Base-by-base conservation (phyloP, 345 rosid species). In the Cochlearia excelsa region DNA sequence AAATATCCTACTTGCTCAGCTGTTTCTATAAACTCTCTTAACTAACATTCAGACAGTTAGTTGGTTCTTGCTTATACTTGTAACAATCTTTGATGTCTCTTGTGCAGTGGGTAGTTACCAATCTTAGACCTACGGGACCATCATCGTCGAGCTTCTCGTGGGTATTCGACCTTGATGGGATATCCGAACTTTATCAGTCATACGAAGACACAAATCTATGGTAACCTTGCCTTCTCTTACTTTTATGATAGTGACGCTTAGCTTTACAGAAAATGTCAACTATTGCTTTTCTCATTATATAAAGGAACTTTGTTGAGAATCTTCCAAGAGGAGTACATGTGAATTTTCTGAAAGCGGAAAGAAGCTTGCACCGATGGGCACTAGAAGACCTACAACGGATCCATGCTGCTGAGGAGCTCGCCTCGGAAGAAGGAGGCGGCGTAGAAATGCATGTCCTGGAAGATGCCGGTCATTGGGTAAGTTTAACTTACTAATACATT, bases 281-380 rank as follows among this genome's bases (percentile, higher is more conserved):
- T 16, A 16, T 16, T 16, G 23, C 23, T 16, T 16, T 16, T 16
- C 23, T 16, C 23, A 16, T 16, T 16, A 16, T 16, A 16, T 16
- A 16, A 43, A 91, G 98, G 98, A 80, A 78, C 76, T 73, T 91
- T 46, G 95, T 88, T 70, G 96, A 91, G 62, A 85, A 80, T 55
- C 80, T 85, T 69, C 96, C 95, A 57, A 80, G 82, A 61, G 96
- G 95, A 52, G 95, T 91, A 55, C 95, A 91, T 70, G 72, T 91
- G 42, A 88, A 86, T 78, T 88, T 91, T 72, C 66, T 91, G 64
- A 91, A 91, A 77, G 98, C 98, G 11, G 98, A 91, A 75, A 82
- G 98, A 75, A 91, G 98, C 72, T 80, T 91, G 76, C 98, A 88
- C 70, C 81, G 95, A 46, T 91, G 98, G 98, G 96, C 98, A 28